Percentiles rank a stretch among this genome's conserved stretches.
Conservation (phyloP, 2,329 filamentous ascomycete species). For the Ascochyta pisi region DNA sequence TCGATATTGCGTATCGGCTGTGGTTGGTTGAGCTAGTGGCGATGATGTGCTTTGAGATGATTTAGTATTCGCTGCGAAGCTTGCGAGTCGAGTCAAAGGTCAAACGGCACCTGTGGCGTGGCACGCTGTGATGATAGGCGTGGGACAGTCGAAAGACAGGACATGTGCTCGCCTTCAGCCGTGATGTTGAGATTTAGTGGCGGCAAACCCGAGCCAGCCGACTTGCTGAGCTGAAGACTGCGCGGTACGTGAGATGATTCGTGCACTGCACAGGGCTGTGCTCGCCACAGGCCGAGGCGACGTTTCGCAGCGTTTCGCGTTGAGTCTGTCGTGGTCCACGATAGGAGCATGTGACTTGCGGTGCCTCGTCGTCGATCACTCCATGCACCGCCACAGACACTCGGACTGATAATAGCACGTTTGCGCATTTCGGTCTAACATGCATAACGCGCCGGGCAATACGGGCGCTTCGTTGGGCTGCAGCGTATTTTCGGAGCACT, state of each 20-base stretch:
- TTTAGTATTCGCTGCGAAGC: not conserved
- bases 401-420: conserved; percentile 18
- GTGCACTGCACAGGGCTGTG: conserved; percentile 29
- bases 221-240: conserved; percentile 15
- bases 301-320: conserved; percentile 20
- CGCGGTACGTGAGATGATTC: conserved; percentile 20
- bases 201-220: conserved; percentile 5
- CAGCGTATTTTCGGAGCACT: conserved; percentile 40
- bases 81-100: not conserved
- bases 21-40: not conserved
- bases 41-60: not conserved
- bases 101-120: not conserved
- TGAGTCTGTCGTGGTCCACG: conserved; percentile 19
- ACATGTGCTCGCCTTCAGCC: not conserved
- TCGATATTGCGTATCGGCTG: not conserved
- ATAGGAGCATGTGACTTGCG: conserved; percentile 34
- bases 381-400: conserved; percentile 43
- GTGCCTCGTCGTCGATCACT: conserved; percentile 20
- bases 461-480: conserved; percentile 31
- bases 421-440: conserved; percentile 18
- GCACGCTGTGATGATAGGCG: not conserved
- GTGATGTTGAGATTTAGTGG: conserved; percentile 1
- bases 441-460: conserved; percentile 5
- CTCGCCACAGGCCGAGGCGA: conserved; percentile 28
- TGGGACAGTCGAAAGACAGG: not conserved